Evolutionary conservation across 1,284 basidiomycete species (phyloP).

Genomic region (Coniferiporia sulphurascens): DNA sequence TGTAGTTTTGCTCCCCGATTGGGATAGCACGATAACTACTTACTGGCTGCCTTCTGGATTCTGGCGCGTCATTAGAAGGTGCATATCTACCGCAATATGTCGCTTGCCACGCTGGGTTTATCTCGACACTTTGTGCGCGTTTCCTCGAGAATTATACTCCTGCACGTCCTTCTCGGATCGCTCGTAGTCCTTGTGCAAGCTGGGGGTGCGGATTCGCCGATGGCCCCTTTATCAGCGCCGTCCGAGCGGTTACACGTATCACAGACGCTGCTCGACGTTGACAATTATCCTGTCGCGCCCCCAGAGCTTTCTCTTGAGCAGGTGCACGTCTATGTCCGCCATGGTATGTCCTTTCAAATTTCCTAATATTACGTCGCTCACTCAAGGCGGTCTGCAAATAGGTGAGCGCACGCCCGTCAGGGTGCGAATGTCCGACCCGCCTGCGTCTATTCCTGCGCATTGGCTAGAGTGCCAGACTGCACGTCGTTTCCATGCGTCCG

Average conservation of each 20-base stretch:
- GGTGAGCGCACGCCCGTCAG: constrained; percentile 73
- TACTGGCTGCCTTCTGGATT: no score
- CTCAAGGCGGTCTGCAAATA: constrained; percentile 23
- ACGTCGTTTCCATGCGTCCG: constrained; percentile 47
- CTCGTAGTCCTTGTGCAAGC: background rate
- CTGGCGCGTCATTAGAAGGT: background rate
- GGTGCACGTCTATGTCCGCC: constrained; percentile 69
- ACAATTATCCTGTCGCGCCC: constrained; percentile 56
- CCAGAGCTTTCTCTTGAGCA: constrained; percentile 55
- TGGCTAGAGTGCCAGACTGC: constrained; percentile 67
- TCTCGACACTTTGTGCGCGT: background rate
- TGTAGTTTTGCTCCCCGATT: no score
- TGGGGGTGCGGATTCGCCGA: background rate
- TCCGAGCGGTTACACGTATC: constrained; percentile 14
- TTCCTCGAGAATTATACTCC: no score
- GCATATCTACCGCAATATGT: background rate
- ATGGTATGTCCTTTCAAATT: constrained; percentile 46
- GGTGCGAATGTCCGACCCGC: constrained; percentile 53
- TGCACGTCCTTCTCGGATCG: background rate
- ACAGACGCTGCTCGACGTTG: constrained; percentile 50
- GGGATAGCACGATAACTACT: no score
- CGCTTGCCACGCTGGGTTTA: background rate
- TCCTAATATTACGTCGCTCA: background rate
- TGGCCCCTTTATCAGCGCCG: background rate
- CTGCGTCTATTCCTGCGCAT: constrained; percentile 61